phyloP scores from a whole-genome alignment of 108 stramenopile genomes.

The Pseudonitzschia delicatissima region DNA sequence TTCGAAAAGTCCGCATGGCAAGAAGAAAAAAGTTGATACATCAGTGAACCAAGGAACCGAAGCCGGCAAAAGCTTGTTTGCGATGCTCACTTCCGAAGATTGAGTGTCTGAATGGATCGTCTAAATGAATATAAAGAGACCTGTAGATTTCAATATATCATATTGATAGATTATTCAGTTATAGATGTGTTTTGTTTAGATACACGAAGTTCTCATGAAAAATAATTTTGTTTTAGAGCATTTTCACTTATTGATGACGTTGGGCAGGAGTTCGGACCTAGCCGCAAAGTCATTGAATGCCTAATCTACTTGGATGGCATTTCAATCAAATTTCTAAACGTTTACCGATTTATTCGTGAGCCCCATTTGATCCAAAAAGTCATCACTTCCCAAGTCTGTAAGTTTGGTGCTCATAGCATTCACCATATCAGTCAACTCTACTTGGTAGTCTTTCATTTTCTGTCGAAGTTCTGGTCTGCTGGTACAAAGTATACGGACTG shows the following conservation, averaged over 20 bases:
- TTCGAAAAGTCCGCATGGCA: neutral
- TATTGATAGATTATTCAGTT: no score
- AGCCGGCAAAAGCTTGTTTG: slow-evolving; percentile 4
- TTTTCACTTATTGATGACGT: no score
- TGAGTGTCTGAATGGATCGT: no score
- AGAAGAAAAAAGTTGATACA: slow-evolving; percentile 3
- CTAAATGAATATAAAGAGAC: no score
- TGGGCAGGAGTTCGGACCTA: no score
- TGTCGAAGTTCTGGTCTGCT: slow-evolving; percentile 71
- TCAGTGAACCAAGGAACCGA: slow-evolving; percentile 2
- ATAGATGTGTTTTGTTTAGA: neutral
- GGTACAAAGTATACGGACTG: slow-evolving; percentile 88
- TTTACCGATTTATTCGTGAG: slow-evolving; percentile 80
- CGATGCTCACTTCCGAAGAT: neutral
- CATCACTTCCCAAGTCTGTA: slow-evolving; percentile 66
- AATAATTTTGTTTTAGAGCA: no score
- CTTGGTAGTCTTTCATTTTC: slow-evolving; percentile 80
- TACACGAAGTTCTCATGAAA: neutral
- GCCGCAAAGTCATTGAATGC: no score
- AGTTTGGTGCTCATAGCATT: slow-evolving; percentile 61
- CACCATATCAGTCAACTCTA: slow-evolving; percentile 74
- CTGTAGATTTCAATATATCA: no score
- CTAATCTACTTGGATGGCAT: no score
- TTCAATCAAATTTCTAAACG: slow-evolving; percentile 39
- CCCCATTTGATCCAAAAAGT: slow-evolving; percentile 80